Base-by-base conservation (phyloP, 257 asterid species). In the Coffea canephora region DNA sequence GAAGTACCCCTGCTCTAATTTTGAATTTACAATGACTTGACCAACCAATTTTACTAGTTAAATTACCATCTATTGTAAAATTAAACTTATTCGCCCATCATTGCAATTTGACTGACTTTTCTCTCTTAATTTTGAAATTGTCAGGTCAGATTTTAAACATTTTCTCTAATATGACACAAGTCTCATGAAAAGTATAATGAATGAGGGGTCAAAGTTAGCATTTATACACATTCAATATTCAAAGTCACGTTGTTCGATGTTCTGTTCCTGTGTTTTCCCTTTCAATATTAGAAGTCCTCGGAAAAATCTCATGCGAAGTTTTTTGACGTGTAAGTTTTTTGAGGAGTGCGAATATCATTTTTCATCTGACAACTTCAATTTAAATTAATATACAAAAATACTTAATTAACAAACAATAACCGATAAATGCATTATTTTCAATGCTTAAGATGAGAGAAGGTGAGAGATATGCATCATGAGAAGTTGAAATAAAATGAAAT, bases 401-500 rank as follows among this genome's bases (percentile, higher is more conserved):
- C 25, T 4, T 61, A 45, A 62, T 41, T 74, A 34, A n/a, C 36
- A 31, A 36, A 46, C 68, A 66, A 27, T 69, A 48, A 18, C 27
- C 15, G 76, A 77, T 43, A 18, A 27, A 31, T 57, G 15, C 41
- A 21, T n/a, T 69, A 23, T 82, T 86, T 85, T 83, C 83, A 82
- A 86, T 79, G 86, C 81, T 31, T 69, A 64, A 48, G 43, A 39
- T 69, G 68, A 48, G 68, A 48, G 64, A 49, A 70, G 80, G 57
- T 84, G 66, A 77, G 83, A 62, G 52, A 76, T 61, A 75, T 74
- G 70, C 70, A 77, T 64, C 67, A 52, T 65, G 62, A 80, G 76
- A 61, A 69, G 78, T 83, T 79, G 79, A 84, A 87, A 79, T 73
- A 71, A 76, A 39, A 71, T 25, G 69, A n/a, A 69, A 81, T 34